Evolutionary conservation across 768 basidiomycete species (phyloP).

Genomic region (Paxillus rubicundulus): DNA sequence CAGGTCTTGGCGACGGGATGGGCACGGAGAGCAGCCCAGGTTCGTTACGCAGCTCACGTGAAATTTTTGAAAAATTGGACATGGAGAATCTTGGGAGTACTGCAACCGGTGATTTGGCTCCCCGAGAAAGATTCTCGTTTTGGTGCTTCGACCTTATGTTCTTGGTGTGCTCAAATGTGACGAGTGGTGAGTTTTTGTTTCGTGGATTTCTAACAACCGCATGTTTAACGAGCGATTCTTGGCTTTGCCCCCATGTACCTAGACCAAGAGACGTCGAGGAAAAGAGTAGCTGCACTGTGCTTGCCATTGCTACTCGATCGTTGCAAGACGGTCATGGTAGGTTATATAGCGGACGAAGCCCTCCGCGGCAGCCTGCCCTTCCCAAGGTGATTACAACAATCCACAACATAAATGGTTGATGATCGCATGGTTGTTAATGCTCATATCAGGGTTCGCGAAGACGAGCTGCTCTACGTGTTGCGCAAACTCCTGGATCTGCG

Average conservation of each 20-base stretch:
- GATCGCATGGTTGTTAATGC: not conserved
- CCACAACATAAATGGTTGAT: not conserved
- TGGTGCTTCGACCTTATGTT: constrained; percentile 92
- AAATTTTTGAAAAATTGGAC: constrained; percentile 38
- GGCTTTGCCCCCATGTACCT: not conserved
- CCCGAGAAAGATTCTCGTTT: constrained; percentile 84
- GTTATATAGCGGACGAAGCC: constrained; percentile 81
- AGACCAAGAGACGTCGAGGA: constrained; percentile 63
- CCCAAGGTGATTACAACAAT: constrained; percentile 53
- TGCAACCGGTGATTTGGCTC: constrained; percentile 50
- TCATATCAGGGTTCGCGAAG: constrained; percentile 68
- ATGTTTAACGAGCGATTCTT: not conserved
- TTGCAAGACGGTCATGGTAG: constrained; percentile 63
- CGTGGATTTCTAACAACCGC: not conserved
- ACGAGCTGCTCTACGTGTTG: constrained; percentile 84
- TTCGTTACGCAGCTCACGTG: constrained; percentile 13
- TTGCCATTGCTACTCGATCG: constrained; percentile 73
- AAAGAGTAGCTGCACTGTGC: constrained; percentile 69
- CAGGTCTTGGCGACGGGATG: constrained; percentile 3
- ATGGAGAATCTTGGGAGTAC: constrained; percentile 56
- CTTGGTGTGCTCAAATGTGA: constrained; percentile 67
- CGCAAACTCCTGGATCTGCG: constrained; percentile 68
- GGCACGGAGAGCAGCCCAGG: not conserved
- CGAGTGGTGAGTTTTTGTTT: constrained; percentile 46
- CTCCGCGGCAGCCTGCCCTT: constrained; percentile 88